phyloP scores from a whole-genome alignment of 805 yeast species.

The Metschnikowia chrysomelidarum region DNA sequence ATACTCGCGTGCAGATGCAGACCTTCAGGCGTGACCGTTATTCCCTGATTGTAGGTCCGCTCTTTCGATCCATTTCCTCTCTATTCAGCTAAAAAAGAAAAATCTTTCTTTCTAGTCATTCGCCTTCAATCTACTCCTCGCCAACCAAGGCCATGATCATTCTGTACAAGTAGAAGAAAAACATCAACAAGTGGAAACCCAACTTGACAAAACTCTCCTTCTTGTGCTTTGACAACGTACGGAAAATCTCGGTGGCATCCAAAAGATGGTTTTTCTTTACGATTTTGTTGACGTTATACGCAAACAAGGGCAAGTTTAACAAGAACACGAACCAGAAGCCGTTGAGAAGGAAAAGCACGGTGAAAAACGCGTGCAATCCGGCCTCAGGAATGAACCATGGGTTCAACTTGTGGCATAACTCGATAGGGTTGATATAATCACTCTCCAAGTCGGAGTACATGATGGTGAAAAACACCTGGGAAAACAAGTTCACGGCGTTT shows the following conservation, averaged over 20 bases:
- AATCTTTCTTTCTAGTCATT: too few species aligned
- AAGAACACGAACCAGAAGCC: constrained; percentile 93
- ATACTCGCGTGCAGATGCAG: too few species aligned
- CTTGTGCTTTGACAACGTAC: constrained; percentile 91
- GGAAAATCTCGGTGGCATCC: constrained; percentile 96
- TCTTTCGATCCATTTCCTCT: too few species aligned
- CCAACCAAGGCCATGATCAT: constrained; percentile 92
- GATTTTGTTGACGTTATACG: constrained; percentile 79
- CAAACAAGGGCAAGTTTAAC: constrained; percentile 78
- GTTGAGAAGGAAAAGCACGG: constrained; percentile 69
- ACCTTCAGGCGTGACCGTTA: too few species aligned
- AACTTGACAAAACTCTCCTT: constrained; percentile 87
- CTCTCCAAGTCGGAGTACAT: constrained; percentile 93
- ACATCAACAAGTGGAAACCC: constrained; percentile 86
- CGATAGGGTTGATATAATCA: constrained; percentile 97
- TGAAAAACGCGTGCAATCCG: constrained; percentile 68
- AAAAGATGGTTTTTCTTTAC: constrained; percentile 76
- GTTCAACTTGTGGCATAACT: constrained; percentile 89
- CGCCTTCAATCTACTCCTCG: too few species aligned
- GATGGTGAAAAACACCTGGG: constrained; percentile 93
- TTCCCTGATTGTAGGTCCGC: too few species aligned
- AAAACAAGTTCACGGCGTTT: constrained; percentile 84
- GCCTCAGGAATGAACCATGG: constrained; percentile 90
- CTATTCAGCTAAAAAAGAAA: too few species aligned
- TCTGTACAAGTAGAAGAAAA: constrained; percentile 93